Evolutionary conservation across 2,329 filamentous ascomycete genomes (phyloP), one percentile per base, ranked within the genome.

Genomic region (Cordyceps pruinosa): DNA sequence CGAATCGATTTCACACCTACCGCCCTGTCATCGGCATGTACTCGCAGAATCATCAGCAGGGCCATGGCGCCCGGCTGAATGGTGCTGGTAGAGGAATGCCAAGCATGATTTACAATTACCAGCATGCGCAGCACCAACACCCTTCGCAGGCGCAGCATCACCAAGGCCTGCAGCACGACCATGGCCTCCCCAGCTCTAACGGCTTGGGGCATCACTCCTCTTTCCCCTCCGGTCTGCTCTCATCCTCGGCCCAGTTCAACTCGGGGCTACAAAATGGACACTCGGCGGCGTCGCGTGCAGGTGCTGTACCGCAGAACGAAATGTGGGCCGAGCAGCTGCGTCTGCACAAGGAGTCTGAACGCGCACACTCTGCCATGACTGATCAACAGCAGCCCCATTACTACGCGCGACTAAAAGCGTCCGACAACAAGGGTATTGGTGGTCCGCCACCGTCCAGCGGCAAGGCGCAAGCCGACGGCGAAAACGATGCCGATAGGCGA

Each of bases 301-400:
- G 74, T 4, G 81, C 82, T 61, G 71, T 72, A 26, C 80, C 80
- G 56, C 78, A 75, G 56, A 84, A 74, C 61, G 84, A 86, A 64
- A 88, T 96, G 71, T 97, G 92, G 92, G 85, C 87, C 62, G 87
- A 94, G 68, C 94, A 99, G 73, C 73, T 96, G 62, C 85, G 88
- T 61, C 75, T 92, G 66, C 87, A 86, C 61, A 89, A 92, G 63
- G 88, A 90, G 61, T 84, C 89, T 66, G 89, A 82, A 76, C 85
- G 77, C 75, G 85, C 77, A 73, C 87, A 80, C 80, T 82, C 69
- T 76, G 89, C 79, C 79, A 94, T 85, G 83, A 81, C 76, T 7
- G 83, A 86, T 47, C 80, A 84, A 62, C 80, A 83, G 63, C 80
- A 84, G 61, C 82, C 83, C 5, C 83, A 87, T 66, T 85, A 85